Base-by-base conservation (phyloP, 352 stramenopile genomes). In the Phytophthora meadii region DNA sequence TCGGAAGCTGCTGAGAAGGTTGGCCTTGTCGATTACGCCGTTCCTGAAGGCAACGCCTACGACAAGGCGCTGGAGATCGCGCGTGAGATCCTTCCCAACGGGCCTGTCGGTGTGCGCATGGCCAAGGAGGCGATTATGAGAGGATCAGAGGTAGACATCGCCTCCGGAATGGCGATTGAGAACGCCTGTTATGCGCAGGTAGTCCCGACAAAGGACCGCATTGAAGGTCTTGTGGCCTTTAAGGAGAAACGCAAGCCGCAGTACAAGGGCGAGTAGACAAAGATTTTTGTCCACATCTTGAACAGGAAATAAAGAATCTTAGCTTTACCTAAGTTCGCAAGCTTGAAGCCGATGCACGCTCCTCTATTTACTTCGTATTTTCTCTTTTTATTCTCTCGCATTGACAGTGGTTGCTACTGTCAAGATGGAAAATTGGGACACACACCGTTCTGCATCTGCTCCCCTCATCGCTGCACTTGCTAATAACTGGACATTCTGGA, bases 201-300 rank as follows among this genome's bases (percentile, higher is more conserved):
- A 4, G 87, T 98, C 46, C 82, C 87, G 4, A 98, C 94, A 2
- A 88, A 97, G 57, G 95, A 98, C 71, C 82, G 95, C 59, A 74
- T 98, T 39, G 95, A 98, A 70, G 95, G 95, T 0, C 72, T 98
- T 1, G 57, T 81, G 22, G 93, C 95, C 14, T 98, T 98, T 71
- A 87, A 86, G 67, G 95, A 98, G 62, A 97, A 97, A 70, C 79
- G 95, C 61, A 95, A 95, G 61, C 95, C 95, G 28, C 72, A 82
- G 24, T 98, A 97, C 73, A 96, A 82, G 50, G 92, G 92, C 49
- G 76, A 97, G 63, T 98, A 8, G 10, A 41, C 41, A 47, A 47
- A 10, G 28, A 32, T 32, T 32, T 32, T n/a, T 42, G 37, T 32
- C 44, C 36, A 24, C 19, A 30, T 17, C 17, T 51, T 49, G 42